phyloP scores from a whole-genome alignment of 2,329 filamentous ascomycete genomes.

The Aspergillus japonicus region DNA sequence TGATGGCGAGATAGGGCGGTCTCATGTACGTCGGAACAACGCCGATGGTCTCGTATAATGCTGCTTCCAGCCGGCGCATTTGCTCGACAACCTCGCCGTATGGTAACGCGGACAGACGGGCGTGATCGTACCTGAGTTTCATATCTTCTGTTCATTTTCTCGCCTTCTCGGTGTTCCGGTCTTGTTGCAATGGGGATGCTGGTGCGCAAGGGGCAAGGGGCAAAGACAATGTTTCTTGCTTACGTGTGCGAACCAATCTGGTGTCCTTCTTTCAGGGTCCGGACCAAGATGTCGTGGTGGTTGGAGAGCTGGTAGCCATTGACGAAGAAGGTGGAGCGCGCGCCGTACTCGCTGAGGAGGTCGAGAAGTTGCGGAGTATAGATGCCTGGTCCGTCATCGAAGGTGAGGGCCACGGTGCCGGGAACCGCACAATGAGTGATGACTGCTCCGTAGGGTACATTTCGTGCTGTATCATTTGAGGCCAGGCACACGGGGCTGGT shows the following conservation, averaged over 20 bases:
- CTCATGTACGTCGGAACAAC: constrained; percentile 50
- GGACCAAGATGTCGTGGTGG: constrained; percentile 28
- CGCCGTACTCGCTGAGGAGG: constrained; percentile 55
- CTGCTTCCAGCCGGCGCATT: constrained; percentile 44
- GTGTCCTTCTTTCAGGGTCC: constrained; percentile 42
- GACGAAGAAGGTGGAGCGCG: constrained; percentile 65
- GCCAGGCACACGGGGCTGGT: neutral
- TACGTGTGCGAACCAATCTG: constrained; percentile 50
- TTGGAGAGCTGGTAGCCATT: constrained; percentile 39
- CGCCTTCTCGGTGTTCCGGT: too few relatives aligned
- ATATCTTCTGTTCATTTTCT: neutral
- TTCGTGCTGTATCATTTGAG: neutral
- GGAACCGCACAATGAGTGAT: constrained; percentile 41
- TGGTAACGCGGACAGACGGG: constrained; percentile 36
- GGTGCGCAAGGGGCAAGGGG: too few relatives aligned
- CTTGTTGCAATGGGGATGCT: too few relatives aligned
- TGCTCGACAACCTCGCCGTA: constrained; percentile 34
- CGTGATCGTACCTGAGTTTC: constrained; percentile 39
- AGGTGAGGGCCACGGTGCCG: constrained; percentile 62
- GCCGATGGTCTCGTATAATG: constrained; percentile 43
- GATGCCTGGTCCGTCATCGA: constrained; percentile 62
- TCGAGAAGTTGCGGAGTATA: constrained; percentile 61
- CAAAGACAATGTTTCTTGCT: neutral
- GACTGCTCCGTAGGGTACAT: constrained; percentile 44
- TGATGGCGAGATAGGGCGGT: constrained; percentile 44